Evolutionary conservation across 2,329 filamentous ascomycete genomes (phyloP), one percentile per base, ranked within the genome.

Genomic region (Albifimbria verrucaria): DNA sequence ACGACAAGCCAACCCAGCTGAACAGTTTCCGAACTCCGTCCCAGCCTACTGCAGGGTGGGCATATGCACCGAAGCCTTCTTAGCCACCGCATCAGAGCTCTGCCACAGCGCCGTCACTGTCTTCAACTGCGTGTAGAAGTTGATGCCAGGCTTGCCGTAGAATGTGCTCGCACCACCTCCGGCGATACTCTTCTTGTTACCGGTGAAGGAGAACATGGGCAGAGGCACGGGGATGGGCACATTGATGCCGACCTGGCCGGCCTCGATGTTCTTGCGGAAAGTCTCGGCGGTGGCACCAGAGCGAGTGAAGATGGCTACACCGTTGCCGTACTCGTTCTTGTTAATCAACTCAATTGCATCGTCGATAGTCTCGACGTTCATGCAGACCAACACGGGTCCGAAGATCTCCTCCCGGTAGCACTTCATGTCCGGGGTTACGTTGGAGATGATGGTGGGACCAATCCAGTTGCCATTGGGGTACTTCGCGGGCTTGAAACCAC

Each of bases 81-180:
- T 89, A 52, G 85, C 87, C 48, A 94, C 82, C 1, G 91, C 92
- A 75, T 97, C 92, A 65, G 92, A 86, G 56, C 82, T 85, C 66
- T 85, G 85, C 94, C 94, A 99, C 69, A 95, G 75, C 60, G 90
- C 88, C 50, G 94, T 99, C 48, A 99, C 94, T 3, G 94, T 99
- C 89, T 99, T 97, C 68, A 89, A 83, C 76, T 97, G 94, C 3
- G 94, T 99, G 74, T 96, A 97, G 70, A 99, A 99, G 68, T 89
- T 87, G 68, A 99, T 74, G 22, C 93, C 94, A 1, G 92, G 90
- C 73, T 90, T 89, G 60, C 94, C 94, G 74, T 99, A 99, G 71
- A 99, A 97, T 17, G 92, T 96, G 75, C 84, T 96, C 36, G 90
- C 89, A 56, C 94, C 93, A 50, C 92, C 92, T 51, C 93, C 94